Evolutionary conservation across 805 yeast genomes (phyloP).

Genomic region (Tetrapisispora nanseiensis): DNA sequence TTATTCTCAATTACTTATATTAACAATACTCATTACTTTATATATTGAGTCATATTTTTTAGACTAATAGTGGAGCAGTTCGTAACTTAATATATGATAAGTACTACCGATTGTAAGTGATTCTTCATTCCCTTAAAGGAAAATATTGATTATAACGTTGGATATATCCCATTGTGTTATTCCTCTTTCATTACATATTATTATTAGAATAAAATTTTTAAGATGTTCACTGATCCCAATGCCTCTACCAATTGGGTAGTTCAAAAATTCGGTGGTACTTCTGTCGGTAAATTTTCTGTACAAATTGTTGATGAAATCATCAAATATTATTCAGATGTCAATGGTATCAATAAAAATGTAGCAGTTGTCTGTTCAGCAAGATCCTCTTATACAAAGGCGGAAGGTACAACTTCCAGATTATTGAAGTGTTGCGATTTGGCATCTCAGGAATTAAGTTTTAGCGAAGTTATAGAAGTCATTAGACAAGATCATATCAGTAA

Average conservation of each 20-base stretch:
- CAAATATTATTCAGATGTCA: constrained; percentile 36
- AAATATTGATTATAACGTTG: neutral
- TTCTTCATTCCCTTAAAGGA: neutral
- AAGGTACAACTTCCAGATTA: constrained; percentile 89
- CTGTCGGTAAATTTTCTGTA: constrained; percentile 88
- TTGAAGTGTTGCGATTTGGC: constrained; percentile 77
- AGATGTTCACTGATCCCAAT: constrained; percentile 4
- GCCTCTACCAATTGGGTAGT: constrained; percentile 49
- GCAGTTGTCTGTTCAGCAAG: constrained; percentile 97
- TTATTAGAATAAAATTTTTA: neutral
- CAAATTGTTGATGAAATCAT: constrained; percentile 81
- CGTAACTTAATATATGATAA: too few relatives aligned
- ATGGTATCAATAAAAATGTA: constrained; percentile 41
- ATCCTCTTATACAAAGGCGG: constrained; percentile 80
- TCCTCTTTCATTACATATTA: neutral
- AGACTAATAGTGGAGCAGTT: too few relatives aligned
- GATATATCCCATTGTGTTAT: too few relatives aligned
- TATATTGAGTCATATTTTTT: too few relatives aligned
- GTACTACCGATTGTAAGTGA: neutral
- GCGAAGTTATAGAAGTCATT: constrained; percentile 51
- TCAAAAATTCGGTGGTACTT: constrained; percentile 95
- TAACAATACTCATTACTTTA: too few relatives aligned
- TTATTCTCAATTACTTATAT: too few relatives aligned
- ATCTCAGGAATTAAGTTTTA: constrained; percentile 47
- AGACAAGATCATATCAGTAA: constrained; percentile 70